A percentile compares a stretch with the other conserved stretches of the same genome.
phyloP scores from a whole-genome alignment of 306 rosid genomes.

The Prunus davidiana region DNA sequence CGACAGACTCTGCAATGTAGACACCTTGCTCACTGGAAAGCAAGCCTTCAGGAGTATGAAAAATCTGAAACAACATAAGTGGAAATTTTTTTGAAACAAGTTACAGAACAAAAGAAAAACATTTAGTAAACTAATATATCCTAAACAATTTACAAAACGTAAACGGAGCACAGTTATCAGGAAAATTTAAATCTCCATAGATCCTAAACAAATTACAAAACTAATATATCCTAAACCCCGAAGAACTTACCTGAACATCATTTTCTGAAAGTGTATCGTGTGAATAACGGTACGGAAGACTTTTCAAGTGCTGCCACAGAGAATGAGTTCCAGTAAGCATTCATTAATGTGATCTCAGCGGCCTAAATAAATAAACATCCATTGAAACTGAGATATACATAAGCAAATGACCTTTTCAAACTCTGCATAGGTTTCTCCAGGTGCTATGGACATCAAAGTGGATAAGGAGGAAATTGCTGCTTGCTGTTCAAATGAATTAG shows the following conservation, averaged over 20 bases:
- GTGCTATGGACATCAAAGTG: conserved; percentile 77
- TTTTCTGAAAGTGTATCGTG: conserved; percentile 76
- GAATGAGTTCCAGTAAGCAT: conserved; percentile 31
- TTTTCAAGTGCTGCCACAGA: conserved; percentile 64
- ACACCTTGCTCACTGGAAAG: conserved; percentile 93
- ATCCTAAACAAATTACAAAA: no score
- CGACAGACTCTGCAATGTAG: conserved; percentile 81
- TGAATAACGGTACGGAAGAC: conserved; percentile 61
- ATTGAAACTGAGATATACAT: conserved; percentile 15
- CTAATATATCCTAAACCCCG: not conserved
- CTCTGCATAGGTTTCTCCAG: conserved; percentile 70
- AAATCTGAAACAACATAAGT: conserved; percentile 52
- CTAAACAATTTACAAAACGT: not conserved
- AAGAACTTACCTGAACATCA: conserved; percentile 68
- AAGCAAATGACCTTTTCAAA: conserved; percentile 63
- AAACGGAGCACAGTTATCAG: not conserved
- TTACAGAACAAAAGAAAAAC: not conserved
- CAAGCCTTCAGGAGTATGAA: conserved; percentile 85
- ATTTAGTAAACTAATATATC: not conserved
- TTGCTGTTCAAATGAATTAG: conserved; percentile 50
- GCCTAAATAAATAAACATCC: conserved; percentile 7
- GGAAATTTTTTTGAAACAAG: not conserved
- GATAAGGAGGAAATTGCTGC: conserved; percentile 73
- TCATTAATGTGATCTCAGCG: not conserved
- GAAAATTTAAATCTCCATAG: not conserved